Evolutionary conservation across 2,329 filamentous ascomycete species (phyloP).

Genomic region (Aspergillus glaucus): DNA sequence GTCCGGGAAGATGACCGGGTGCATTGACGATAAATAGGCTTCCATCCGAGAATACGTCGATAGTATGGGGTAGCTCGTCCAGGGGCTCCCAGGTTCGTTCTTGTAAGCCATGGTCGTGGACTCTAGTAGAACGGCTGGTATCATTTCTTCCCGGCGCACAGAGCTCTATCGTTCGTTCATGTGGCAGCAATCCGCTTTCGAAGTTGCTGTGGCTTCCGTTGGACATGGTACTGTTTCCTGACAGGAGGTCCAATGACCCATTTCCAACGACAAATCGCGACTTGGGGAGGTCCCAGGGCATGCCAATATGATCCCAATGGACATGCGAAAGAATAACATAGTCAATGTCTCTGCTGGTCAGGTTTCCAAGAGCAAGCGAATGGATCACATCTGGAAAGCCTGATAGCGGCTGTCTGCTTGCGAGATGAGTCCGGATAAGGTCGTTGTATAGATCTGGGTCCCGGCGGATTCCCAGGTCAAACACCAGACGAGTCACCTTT

Average conservation of each 20-base stretch:
- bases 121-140: neutral
- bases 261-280: constrained; percentile 36
- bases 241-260: constrained; percentile 14
- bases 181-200: constrained; percentile 18
- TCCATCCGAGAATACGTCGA: constrained; percentile 26
- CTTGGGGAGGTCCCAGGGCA: constrained; percentile 30
- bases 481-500: constrained; percentile 19
- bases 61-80: constrained; percentile 10
- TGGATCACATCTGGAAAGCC: constrained; percentile 20
- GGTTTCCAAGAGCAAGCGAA: constrained; percentile 30
- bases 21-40: constrained; percentile 23
- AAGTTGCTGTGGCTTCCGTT: constrained; percentile 20
- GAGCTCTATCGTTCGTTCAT: constrained; percentile 18
- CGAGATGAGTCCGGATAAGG: constrained; percentile 16
- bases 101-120: neutral
- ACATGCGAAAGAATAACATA: constrained; percentile 39
- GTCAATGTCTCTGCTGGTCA: constrained; percentile 35
- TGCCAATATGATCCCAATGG: constrained; percentile 40
- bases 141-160: neutral
- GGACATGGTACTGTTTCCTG: neutral
- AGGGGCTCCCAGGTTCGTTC: constrained; percentile 12
- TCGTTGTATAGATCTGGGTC: constrained; percentile 15
- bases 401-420: constrained; percentile 16
- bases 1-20: constrained; percentile 27
- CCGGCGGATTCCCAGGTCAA: constrained; percentile 26